A percentile compares a stretch with the other conserved stretches of the same genome.
Evolutionary conservation across 1,284 basidiomycete genomes (phyloP).

Genomic region (Austropuccinia psidii): DNA sequence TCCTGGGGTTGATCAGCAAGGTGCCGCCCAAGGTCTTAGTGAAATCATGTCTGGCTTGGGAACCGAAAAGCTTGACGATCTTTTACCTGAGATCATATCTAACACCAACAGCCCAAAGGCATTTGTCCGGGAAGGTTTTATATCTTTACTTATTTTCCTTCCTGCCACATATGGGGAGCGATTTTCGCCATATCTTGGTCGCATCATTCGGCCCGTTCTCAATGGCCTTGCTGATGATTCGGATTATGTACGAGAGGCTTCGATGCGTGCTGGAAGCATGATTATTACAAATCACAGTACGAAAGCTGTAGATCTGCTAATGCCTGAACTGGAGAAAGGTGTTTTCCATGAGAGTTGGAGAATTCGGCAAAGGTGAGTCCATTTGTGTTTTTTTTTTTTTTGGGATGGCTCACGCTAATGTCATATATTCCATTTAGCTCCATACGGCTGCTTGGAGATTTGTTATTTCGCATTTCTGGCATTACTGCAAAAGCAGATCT

Average conservation of each 20-base stretch:
- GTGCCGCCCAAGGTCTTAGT: constrained; percentile 92
- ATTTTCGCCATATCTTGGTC: constrained; percentile 90
- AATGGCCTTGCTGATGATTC: constrained; percentile 86
- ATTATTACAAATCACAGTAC: constrained; percentile 90
- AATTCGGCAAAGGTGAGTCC: constrained; percentile 36
- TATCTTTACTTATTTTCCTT: constrained; percentile 91
- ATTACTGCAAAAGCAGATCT: constrained; percentile 83
- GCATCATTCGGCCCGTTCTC: constrained; percentile 88
- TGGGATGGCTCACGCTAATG: background rate
- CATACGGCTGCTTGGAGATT: constrained; percentile 87
- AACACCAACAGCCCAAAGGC: constrained; percentile 82
- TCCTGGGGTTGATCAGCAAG: constrained; percentile 87
- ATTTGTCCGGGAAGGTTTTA: constrained; percentile 95
- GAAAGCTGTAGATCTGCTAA: constrained; percentile 83
- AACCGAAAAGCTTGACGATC: constrained; percentile 89
- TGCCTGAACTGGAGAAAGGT: constrained; percentile 88
- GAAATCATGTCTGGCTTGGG: constrained; percentile 93
- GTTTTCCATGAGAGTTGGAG: constrained; percentile 50
- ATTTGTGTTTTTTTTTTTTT: background rate
- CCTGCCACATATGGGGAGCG: constrained; percentile 92
- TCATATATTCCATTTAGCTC: constrained; percentile 50
- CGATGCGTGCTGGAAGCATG: constrained; percentile 99
- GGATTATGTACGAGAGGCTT: constrained; percentile 82
- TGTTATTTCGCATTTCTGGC: constrained; percentile 96
- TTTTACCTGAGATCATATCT: constrained; percentile 86